Percentiles rank a stretch among this genome's conserved stretches.
Conservation (phyloP, 2,329 filamentous ascomycete genomes). For the Orbilia quercus region DNA sequence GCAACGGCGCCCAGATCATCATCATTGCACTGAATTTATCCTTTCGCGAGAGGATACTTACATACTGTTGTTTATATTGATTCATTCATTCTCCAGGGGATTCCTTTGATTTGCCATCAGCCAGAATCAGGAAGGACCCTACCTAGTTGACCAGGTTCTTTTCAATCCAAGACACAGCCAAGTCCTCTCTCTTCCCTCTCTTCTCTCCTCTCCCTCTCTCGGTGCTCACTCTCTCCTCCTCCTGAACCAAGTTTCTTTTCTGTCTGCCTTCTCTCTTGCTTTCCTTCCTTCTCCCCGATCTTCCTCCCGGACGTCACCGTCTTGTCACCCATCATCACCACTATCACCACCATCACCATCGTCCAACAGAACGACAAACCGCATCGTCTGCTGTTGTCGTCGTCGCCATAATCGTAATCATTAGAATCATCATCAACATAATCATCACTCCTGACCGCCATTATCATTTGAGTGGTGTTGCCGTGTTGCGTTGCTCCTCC, state of each 20-base stretch:
- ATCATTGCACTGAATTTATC: neutral
- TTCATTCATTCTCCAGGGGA: conserved; percentile 16
- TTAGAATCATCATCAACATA: neutral
- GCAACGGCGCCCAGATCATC: conserved; percentile 16
- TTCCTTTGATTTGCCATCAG: conserved; percentile 12
- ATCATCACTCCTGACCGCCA: neutral
- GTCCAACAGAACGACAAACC: too few relatives aligned
- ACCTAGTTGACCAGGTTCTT: conserved; percentile 12
- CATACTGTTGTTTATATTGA: neutral
- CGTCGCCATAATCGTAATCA: neutral
- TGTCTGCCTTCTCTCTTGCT: conserved; percentile 52
- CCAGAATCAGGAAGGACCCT: conserved; percentile 40
- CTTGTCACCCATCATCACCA: neutral
- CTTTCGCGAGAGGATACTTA: conserved; percentile 30
- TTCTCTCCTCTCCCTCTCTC: conserved; percentile 54
- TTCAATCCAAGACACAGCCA: conserved; percentile 7
- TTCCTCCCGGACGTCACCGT: conserved; percentile 1
- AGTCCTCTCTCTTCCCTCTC: conserved; percentile 25
- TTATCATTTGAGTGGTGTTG: conserved; percentile 56
- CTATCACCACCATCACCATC: neutral
- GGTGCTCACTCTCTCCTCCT: conserved; percentile 13
- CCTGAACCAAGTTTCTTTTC: conserved; percentile 21
- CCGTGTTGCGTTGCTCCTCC: conserved; percentile 56
- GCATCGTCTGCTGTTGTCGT: neutral
- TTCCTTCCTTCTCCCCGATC: conserved; percentile 5